phyloP scores from a whole-genome alignment of 345 rosid species.

The Theobroma cacao region DNA sequence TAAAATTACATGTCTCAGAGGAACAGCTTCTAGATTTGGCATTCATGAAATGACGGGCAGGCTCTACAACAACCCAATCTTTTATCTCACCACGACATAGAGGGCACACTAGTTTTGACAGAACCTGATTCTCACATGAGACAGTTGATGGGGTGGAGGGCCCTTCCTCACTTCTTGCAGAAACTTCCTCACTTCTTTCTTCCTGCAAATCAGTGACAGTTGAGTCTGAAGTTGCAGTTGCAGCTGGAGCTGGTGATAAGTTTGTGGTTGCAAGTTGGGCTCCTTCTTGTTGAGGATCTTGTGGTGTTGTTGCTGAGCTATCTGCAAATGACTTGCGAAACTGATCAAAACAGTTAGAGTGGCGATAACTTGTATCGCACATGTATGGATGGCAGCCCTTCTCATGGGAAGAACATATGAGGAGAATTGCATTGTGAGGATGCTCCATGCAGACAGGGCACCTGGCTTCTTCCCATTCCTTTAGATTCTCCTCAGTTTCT shows the following conservation, averaged over 20 bases:
- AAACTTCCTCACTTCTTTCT: conserved; percentile 39
- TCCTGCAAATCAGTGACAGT: conserved; percentile 31
- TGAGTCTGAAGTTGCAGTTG: conserved; percentile 30
- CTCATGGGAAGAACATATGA: conserved; percentile 83
- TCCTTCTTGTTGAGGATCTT: conserved; percentile 28
- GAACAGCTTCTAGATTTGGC: conserved; percentile 85
- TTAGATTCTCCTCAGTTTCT: conserved; percentile 52
- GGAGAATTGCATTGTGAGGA: conserved; percentile 96
- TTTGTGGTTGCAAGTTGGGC: conserved; percentile 19
- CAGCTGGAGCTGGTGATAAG: conserved; percentile 15
- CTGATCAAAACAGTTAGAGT: conserved; percentile 95
- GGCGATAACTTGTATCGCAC: conserved; percentile 98
- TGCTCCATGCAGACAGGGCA: conserved; percentile 99
- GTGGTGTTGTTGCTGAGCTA: conserved; percentile 26
- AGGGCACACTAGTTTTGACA: conserved; percentile 66
- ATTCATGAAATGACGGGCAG: conserved; percentile 83
- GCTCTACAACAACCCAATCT: conserved; percentile 71
- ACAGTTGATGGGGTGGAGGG: conserved; percentile 13
- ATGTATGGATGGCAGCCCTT: conserved; percentile 95
- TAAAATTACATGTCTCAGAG: conserved; percentile 72
- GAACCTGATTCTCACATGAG: conserved; percentile 37
- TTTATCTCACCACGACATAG: conserved; percentile 87
- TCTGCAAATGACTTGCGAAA: conserved; percentile 63
- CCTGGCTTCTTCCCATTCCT: conserved; percentile 94
- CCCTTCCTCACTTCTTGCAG: conserved; percentile 34